Evolutionary conservation across 2,329 filamentous ascomycete genomes (phyloP).

Genomic region (Paramyrothecium roridum): DNA sequence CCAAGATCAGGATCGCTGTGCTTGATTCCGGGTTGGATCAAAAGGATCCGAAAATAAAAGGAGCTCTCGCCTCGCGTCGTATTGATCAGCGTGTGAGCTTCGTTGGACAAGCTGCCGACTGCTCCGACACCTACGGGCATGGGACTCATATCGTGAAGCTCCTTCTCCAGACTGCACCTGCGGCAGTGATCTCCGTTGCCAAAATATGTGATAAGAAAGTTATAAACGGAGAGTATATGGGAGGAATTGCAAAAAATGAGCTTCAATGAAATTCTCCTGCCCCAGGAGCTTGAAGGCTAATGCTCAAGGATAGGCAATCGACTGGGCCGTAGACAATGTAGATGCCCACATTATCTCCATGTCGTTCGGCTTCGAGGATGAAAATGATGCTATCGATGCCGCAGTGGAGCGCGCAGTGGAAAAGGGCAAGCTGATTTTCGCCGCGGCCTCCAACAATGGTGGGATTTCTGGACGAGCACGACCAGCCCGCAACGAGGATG

Average conservation of each 20-base stretch:
- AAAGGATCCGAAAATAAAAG: no score
- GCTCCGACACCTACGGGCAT: background rate
- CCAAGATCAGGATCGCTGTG: no score
- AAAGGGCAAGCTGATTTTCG: conserved; percentile 3
- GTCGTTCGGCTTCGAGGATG: conserved; percentile 16
- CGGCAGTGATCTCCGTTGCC: conserved; percentile 4
- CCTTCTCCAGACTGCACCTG: conserved; percentile 1
- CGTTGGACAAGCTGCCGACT: no score
- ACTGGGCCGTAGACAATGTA: conserved; percentile 10
- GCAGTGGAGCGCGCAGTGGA: conserved; percentile 3
- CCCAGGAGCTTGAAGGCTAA: background rate
- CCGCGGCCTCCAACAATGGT: conserved; percentile 3
- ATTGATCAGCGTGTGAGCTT: no score
- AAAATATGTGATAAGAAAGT: conserved; percentile 2
- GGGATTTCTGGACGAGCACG: background rate
- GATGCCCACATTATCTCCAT: conserved; percentile 21
- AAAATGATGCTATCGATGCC: conserved; percentile 1
- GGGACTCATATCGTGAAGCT: conserved; percentile 4
- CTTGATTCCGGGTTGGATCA: no score
- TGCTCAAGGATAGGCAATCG: conserved; percentile 16
- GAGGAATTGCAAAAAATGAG: conserved; percentile 4
- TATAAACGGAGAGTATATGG: background rate
- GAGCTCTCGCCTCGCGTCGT: no score
- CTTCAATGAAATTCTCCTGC: background rate
- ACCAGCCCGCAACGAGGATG: conserved; percentile 4